A percentile compares a stretch with the other conserved stretches of the same genome.
These are phyloP conservation scores for Clonostachys byssicola DNA, from an alignment of 2,329 filamentous ascomycete species.

Conservation along the genomic window DNA sequence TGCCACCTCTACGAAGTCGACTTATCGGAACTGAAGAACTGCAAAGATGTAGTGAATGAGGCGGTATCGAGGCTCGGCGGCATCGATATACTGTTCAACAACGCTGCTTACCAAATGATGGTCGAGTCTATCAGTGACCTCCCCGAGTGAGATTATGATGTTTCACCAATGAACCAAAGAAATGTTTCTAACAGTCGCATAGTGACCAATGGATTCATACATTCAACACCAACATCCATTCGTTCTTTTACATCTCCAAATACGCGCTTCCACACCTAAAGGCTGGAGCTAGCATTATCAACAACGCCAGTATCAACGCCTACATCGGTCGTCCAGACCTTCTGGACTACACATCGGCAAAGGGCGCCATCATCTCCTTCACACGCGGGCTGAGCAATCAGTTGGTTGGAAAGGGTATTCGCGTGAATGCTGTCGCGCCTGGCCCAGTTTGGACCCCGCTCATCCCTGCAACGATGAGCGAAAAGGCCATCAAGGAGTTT, in stretches of 20 bases:
- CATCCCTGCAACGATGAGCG: slow-evolving; percentile 69
- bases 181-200: no score
- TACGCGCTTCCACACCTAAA: slow-evolving; percentile 73
- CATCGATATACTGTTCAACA: slow-evolving; percentile 73
- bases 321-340: slow-evolving; percentile 78
- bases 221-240: slow-evolving; percentile 80
- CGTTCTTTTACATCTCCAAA: slow-evolving; percentile 77
- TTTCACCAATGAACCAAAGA: no score
- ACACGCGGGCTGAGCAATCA: slow-evolving; percentile 76
- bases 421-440: slow-evolving; percentile 73
- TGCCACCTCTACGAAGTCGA: slow-evolving; percentile 63
- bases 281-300: slow-evolving; percentile 74
- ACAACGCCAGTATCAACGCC: slow-evolving; percentile 79
- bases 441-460: slow-evolving; percentile 78
- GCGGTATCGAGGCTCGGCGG: slow-evolving; percentile 62
- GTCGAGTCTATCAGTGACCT: slow-evolving; percentile 67
- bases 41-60: slow-evolving; percentile 63
- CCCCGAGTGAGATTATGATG: slow-evolving; percentile 33
- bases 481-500: slow-evolving; percentile 69
- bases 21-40: slow-evolving; percentile 61
- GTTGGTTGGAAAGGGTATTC: slow-evolving; percentile 60
- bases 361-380: slow-evolving; percentile 76
- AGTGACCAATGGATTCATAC: slow-evolving; percentile 72
- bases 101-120: slow-evolving; percentile 70
- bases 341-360: slow-evolving; percentile 77